Evolutionary conservation across 2,329 filamentous ascomycete genomes (phyloP), one percentile per base, ranked within the genome.

Genomic region (Talaromyces funiculosus): DNA sequence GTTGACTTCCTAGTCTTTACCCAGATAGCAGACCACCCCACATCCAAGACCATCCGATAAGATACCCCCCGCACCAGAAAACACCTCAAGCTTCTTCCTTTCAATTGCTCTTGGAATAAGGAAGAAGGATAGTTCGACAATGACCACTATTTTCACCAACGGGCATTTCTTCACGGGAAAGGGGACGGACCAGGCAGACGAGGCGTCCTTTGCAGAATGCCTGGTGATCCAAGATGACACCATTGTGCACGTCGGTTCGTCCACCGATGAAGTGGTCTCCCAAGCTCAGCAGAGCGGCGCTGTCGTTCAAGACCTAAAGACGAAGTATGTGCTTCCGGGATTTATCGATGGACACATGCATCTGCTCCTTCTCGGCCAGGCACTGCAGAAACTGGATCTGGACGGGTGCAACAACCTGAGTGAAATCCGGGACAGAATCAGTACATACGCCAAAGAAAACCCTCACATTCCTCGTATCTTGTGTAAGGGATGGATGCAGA

Each of bases 261-360:
- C 71, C 2, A 60, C 75, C 18, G 66, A 76, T 29, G 59, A 58
- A 2, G 47, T 58, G 3, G 62, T 69, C 7, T 60, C 62, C 6
- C 53, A 64, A 0, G 70, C 70, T 22, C 64, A 51, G 18, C 53
- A 59, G 59, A 53, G 61, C 43, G 62, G 67, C 18, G 59, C 70
- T 14, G 57, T 61, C 57, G 33, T 67, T 12, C 42, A 69, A 59
- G 74, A 81, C 61, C 66, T 81, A 4, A 53, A 72, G 2, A 66
- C 71, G 16, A 69, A 67, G 10, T 68, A 77, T 37, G 70, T 81
- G 1, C 64, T 79, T 2, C 79, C 80, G 0, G 75, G 77, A 3
- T 82, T 82, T 63, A 77, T 82, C 42, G 80, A 82, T 64, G 77
- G 74, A 6, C 80, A 82, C 58, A 78, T 80, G 67, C 80, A 82